phyloP scores from a whole-genome alignment of 2,329 filamentous ascomycete genomes.

The Kalaharituber pfeilii region DNA sequence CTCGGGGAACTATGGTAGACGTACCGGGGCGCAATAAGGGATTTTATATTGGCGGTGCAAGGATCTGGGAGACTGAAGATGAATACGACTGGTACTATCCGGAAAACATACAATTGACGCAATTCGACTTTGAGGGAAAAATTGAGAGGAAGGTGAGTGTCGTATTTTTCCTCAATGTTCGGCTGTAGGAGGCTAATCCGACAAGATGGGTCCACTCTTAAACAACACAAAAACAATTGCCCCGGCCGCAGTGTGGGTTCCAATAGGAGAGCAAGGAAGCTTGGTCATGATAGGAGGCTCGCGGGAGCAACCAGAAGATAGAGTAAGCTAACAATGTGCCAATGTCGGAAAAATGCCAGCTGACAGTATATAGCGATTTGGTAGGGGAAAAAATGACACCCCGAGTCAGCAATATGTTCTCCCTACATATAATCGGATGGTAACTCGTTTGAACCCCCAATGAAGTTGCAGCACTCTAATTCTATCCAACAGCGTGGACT shows the following conservation, averaged over 20 bases:
- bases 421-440: background rate
- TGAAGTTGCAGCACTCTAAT: background rate
- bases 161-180: no score
- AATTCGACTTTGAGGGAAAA: background rate
- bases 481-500: background rate
- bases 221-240: constrained; percentile 4
- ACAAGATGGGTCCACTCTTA: background rate
- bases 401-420: background rate
- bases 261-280: constrained; percentile 3
- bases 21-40: background rate
- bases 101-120: background rate
- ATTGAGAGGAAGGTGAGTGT: background rate
- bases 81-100: constrained; percentile 4
- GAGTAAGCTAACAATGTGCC: background rate
- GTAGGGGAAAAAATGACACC: background rate
- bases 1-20: constrained; percentile 3
- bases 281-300: constrained; percentile 7
- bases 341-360: background rate
- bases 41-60: constrained; percentile 5
- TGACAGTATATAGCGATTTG: background rate
- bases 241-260: constrained; percentile 1
- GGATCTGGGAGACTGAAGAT: background rate
- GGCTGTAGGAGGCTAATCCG: background rate
- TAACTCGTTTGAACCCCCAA: background rate
- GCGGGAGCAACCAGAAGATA: constrained; percentile 2